Evolutionary conservation across 208 protist genomes (phyloP).

Genomic region (Trichomonas vaginalis): DNA sequence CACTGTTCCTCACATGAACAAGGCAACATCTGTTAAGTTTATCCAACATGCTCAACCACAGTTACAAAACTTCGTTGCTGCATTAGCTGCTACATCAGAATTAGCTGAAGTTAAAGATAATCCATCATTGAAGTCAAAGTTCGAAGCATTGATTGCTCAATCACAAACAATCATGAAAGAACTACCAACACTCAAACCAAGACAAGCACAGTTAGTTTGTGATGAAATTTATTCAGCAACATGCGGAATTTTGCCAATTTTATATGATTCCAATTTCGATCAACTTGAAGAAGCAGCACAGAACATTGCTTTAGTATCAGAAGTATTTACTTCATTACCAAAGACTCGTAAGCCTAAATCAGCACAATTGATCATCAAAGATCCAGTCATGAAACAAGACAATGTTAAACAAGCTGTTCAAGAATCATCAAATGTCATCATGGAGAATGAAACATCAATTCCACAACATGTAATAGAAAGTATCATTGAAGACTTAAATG

Average conservation of each 20-base stretch:
- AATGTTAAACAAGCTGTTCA: background rate
- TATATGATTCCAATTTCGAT: background rate
- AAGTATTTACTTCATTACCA: background rate
- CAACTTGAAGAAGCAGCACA: background rate
- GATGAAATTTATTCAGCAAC: background rate
- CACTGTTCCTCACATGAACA: background rate
- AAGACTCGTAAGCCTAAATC: background rate
- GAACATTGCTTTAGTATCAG: background rate
- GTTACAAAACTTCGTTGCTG: background rate
- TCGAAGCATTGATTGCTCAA: background rate
- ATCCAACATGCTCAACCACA: background rate
- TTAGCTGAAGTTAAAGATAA: background rate
- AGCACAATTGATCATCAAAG: background rate
- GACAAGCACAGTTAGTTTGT: background rate
- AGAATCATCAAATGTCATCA: background rate
- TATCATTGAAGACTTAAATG: background rate
- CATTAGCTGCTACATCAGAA: background rate
- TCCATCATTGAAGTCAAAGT: background rate
- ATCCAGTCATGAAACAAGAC: background rate
- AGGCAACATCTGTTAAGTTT: background rate
- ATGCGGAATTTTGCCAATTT: background rate
- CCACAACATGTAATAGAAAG: background rate
- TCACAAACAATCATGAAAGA: background rate
- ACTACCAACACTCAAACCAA: background rate
- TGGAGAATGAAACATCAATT: background rate